Evolutionary conservation across 495 filamentous ascomycete genomes (phyloP).

Genomic region (Pseudoneurospora amorphoporcata): DNA sequence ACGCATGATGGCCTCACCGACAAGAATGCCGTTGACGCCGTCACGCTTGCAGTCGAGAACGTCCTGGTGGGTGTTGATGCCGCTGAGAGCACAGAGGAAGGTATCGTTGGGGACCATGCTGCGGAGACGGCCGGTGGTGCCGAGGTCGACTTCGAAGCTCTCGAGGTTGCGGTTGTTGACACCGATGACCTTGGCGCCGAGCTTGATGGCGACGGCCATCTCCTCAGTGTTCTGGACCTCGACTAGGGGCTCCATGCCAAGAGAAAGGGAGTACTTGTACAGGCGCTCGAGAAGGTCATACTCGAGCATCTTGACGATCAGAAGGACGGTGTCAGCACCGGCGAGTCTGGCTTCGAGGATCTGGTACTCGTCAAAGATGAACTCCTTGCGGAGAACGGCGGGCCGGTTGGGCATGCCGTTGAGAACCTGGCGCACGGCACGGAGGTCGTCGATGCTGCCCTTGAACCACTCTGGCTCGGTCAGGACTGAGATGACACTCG

Average conservation of each 20-base stretch:
- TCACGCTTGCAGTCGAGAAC: conserved; percentile 80
- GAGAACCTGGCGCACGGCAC: conserved; percentile 76
- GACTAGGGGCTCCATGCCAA: conserved; percentile 96
- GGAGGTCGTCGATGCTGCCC: conserved; percentile 88
- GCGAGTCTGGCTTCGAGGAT: conserved; percentile 90
- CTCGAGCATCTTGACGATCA: conserved; percentile 98
- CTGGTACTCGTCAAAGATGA: conserved; percentile 97
- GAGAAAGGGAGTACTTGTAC: conserved; percentile 75
- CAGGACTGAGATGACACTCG: conserved; percentile 92
- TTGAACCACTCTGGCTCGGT: conserved; percentile 99
- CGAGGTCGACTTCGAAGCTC: conserved; percentile 91
- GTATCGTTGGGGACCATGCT: conserved; percentile 73
- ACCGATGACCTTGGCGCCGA: conserved; percentile 90
- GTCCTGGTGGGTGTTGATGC: conserved; percentile 84
- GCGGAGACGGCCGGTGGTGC: conserved; percentile 85
- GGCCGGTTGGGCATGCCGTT: conserved; percentile 85
- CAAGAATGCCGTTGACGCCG: conserved; percentile 84
- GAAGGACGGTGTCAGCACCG: conserved; percentile 86
- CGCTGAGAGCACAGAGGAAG: conserved; percentile 90
- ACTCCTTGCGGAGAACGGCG: conserved; percentile 89
- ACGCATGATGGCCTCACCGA: conserved; percentile 93
- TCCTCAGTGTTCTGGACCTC: conserved; percentile 93
- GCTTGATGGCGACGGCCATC: conserved; percentile 74
- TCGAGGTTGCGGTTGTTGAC: conserved; percentile 97
- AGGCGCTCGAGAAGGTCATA: conserved; percentile 61